Percentiles rank a stretch among this genome's conserved stretches.
These are phyloP conservation scores for Apophysomyces ossiformis DNA, from an alignment of 371 early-diverging fungal genomes.

Conservation along the genomic window DNA sequence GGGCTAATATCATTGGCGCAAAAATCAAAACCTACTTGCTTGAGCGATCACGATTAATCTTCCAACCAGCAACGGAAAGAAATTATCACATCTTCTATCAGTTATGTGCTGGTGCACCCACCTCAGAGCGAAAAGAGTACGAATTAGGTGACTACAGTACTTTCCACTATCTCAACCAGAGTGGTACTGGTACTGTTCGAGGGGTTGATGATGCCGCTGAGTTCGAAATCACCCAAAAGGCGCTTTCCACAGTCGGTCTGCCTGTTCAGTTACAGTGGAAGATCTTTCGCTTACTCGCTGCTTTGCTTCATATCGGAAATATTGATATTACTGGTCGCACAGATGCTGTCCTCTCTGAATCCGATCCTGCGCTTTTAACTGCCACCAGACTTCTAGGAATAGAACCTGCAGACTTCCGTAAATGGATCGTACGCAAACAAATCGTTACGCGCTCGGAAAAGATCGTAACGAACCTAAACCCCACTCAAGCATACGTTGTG, in stretches of 20 bases:
- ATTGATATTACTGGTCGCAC: constrained; percentile 71
- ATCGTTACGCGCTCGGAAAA: constrained; percentile 83
- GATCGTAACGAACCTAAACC: constrained; percentile 75
- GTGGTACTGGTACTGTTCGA: constrained; percentile 70
- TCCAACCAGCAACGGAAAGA: constrained; percentile 87
- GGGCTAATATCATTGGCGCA: constrained; percentile 87
- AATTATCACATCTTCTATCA: constrained; percentile 99
- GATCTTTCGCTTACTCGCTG: constrained; percentile 84
- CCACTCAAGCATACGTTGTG: constrained; percentile 72
- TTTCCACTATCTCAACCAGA: constrained; percentile 84
- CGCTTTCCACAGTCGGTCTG: constrained; percentile 84
- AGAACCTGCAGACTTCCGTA: constrained; percentile 70
- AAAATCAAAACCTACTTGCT: constrained; percentile 93
- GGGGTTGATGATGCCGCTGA: constrained; percentile 89
- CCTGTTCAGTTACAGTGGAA: constrained; percentile 78
- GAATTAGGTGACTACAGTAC: constrained; percentile 70
- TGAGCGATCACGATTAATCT: constrained; percentile 92
- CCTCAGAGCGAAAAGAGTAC: constrained; percentile 75
- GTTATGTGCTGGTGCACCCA: constrained; percentile 84
- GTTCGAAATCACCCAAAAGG: constrained; percentile 80
- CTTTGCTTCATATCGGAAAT: constrained; percentile 89
- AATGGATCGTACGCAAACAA: constrained; percentile 88
- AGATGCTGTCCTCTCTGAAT: constrained; percentile 69
- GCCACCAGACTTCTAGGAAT: constrained; percentile 73
- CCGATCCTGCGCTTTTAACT: constrained; percentile 62